Conservation (phyloP, 169 alveolate genomes). For the Eimeria falciformis region DNA sequence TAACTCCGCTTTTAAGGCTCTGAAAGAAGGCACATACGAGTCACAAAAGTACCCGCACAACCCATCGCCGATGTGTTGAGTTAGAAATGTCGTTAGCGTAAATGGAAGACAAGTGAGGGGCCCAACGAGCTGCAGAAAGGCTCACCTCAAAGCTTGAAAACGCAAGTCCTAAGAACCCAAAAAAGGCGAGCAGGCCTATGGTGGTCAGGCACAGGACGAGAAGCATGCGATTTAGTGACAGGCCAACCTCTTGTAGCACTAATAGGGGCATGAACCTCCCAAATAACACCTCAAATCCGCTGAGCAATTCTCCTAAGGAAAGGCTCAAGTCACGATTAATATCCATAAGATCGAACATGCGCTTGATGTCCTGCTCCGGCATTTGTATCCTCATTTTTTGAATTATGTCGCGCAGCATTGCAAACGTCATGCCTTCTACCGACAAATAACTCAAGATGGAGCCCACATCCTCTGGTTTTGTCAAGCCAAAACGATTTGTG, state of each 20-base stretch:
- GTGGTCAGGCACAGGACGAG: constrained; percentile 62
- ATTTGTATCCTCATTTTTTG: constrained; percentile 81
- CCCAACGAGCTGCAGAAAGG: too few species aligned
- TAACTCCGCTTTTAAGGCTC: constrained; percentile 82
- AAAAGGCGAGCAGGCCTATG: constrained; percentile 78
- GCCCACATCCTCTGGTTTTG: constrained; percentile 80
- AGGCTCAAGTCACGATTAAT: constrained; percentile 81
- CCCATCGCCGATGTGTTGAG: too few species aligned
- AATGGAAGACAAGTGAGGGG: neutral
- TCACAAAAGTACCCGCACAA: too few species aligned
- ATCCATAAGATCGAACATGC: constrained; percentile 84
- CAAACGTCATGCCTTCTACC: constrained; percentile 81
- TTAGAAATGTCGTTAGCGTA: too few species aligned
- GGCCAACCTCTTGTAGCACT: constrained; percentile 81
- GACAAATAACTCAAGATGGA: constrained; percentile 77
- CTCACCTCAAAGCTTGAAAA: constrained; percentile 80
- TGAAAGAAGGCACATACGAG: neutral
- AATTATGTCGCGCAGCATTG: constrained; percentile 81
- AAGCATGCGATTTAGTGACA: constrained; percentile 79
- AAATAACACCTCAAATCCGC: constrained; percentile 82
- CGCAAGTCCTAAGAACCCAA: constrained; percentile 82
- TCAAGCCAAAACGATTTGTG: constrained; percentile 79
- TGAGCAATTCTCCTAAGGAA: constrained; percentile 79
- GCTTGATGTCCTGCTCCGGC: constrained; percentile 82
- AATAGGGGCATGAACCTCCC: constrained; percentile 80